These are phyloP conservation scores for Kazachstania sp. DNA, from an alignment of 1,139 yeast species.

Conservation along the genomic window DNA sequence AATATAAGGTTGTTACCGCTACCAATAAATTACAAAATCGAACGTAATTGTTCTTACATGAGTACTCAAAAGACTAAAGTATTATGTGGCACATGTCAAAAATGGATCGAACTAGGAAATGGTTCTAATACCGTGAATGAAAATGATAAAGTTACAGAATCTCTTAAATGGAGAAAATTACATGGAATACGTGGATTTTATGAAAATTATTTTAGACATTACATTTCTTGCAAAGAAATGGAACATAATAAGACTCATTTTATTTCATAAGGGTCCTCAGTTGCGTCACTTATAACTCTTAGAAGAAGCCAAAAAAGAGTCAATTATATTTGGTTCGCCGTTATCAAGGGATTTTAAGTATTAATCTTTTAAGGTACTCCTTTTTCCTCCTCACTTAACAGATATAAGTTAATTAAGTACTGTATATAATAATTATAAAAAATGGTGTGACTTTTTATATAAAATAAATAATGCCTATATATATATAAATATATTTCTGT, in stretches of 20 bases:
- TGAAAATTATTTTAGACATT: slow-evolving; percentile 16
- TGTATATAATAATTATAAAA: neutral
- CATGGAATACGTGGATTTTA: slow-evolving; percentile 10
- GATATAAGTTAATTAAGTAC: too few species aligned
- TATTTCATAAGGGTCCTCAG: neutral
- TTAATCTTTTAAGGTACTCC: too few species aligned
- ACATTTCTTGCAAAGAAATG: slow-evolving; percentile 9
- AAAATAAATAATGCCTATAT: too few species aligned
- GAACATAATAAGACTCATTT: neutral
- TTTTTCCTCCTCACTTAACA: too few species aligned
- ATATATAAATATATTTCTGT: too few species aligned
- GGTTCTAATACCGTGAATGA: slow-evolving; percentile 7
- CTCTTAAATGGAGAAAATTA: neutral
- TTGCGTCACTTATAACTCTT: too few species aligned
- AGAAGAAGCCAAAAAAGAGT: too few species aligned
- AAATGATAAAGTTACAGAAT: slow-evolving; percentile 8
- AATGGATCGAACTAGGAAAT: slow-evolving; percentile 14
- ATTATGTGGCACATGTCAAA: slow-evolving; percentile 11
- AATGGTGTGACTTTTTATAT: too few species aligned
- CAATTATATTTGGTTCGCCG: too few species aligned
- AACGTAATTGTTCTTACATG: neutral
- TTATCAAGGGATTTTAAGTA: too few species aligned
- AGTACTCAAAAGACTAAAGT: slow-evolving; percentile 17
- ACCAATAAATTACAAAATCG: slow-evolving; percentile 9
- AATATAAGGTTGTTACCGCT: slow-evolving; percentile 8